Conservation (phyloP, 2,329 filamentous ascomycete genomes). For the Microcera coccophila region DNA sequence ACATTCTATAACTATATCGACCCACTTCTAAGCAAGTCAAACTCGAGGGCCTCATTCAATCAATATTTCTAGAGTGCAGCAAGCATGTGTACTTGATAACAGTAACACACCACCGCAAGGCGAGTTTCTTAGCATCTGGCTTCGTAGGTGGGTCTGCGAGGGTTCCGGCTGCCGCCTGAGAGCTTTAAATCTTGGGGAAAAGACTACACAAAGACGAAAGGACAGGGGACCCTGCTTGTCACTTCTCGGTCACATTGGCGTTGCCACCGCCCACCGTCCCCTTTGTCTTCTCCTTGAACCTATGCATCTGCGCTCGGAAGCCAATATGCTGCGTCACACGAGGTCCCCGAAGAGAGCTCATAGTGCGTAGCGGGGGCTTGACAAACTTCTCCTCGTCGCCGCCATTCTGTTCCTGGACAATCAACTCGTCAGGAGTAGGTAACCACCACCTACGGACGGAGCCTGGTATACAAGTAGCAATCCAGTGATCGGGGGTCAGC, state of each 20-base stretch:
- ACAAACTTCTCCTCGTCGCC: constrained; percentile 22
- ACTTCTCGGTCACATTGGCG: not conserved
- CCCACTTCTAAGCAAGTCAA: too few species aligned
- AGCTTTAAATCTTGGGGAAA: not conserved
- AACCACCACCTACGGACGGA: constrained; percentile 28
- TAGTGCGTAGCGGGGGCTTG: constrained; percentile 24
- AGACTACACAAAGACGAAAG: too few species aligned
- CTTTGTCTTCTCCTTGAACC: constrained; percentile 26
- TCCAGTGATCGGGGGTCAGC: constrained; percentile 63
- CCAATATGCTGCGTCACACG: constrained; percentile 30
- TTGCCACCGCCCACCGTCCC: constrained; percentile 6
- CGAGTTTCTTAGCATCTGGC: too few species aligned
- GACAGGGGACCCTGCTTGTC: not conserved
- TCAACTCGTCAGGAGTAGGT: constrained; percentile 14
- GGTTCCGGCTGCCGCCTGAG: constrained; percentile 1
- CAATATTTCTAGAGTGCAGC: too few species aligned
- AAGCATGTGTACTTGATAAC: too few species aligned
- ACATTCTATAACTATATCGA: too few species aligned
- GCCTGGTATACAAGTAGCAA: constrained; percentile 25
- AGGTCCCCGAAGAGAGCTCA: constrained; percentile 30
- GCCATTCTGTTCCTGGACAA: constrained; percentile 10
- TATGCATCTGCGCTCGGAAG: constrained; percentile 27
- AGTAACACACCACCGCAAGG: too few species aligned
- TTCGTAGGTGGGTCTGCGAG: too few species aligned
- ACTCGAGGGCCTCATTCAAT: too few species aligned